Evolutionary conservation across 345 rosid genomes (phyloP), one percentile per base, ranked within the genome.

Genomic region (Hirschfeldia incana): DNA sequence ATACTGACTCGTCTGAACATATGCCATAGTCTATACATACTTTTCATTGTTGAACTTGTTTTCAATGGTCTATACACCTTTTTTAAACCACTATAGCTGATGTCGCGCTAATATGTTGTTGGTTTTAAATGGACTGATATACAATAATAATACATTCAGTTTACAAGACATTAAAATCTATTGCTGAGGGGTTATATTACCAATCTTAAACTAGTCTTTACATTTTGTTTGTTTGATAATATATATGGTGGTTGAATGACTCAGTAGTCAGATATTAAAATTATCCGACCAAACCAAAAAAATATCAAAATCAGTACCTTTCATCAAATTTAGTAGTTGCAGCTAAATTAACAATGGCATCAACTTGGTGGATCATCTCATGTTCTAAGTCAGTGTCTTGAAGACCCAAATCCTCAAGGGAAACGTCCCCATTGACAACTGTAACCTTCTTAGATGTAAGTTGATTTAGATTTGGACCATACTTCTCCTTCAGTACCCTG

Each of bases 291-390:
- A 59, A 27, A 27, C 15, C 27, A 39, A 59, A 59, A 59, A 59
- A 33, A 64, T 28, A n/a, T 12, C 32, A 39, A 65, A 55, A 57
- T 55, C 9, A 70, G 12, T 34, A 81, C 84, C 81, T 81, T 53
- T 81, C 84, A 73, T 81, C 78, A 72, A 77, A 81, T n/a, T 73
- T 81, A 21, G 84, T 81, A 42, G 74, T 77, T 37, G 84, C 84
- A 28, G 84, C 84, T 46, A 77, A 30, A 26, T 81, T 81, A 29
- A 81, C 44, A 60, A 81, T 68, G 66, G 66, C 81, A 67, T 81
- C 81, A 16, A 81, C 29, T 68, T 77, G 51, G 55, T 77, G 46
- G 16, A 62, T 17, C 72, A 81, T 73, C 55, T 81, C 84, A 61
- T 72, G 55, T 27, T n/a, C 29, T 65, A 77, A 29, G 10, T 73